Evolutionary conservation across 2,329 filamentous ascomycete species (phyloP).

Genomic region (Domatiomyces catenatus): DNA sequence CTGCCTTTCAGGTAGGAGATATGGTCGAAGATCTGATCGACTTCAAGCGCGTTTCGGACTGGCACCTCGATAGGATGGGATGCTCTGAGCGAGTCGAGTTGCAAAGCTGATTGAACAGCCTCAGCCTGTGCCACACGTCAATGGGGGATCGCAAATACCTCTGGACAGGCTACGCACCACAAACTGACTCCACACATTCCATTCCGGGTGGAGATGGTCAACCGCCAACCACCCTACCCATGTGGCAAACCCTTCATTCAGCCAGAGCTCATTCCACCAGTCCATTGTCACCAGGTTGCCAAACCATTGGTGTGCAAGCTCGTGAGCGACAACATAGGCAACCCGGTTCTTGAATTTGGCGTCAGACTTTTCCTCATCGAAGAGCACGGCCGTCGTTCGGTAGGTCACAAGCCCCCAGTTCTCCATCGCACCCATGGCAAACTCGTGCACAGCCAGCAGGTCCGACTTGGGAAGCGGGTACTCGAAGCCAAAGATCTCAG

Average conservation of each 20-base stretch:
- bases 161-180: conserved; percentile 47
- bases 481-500: conserved; percentile 79
- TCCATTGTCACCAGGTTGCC: conserved; percentile 88
- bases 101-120: conserved; percentile 80
- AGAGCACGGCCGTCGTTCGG: conserved; percentile 87
- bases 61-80: conserved; percentile 95
- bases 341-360: conserved; percentile 82
- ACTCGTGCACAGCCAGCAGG: conserved; percentile 81
- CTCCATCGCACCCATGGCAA: conserved; percentile 75
- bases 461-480: conserved; percentile 89
- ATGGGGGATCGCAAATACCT: conserved; percentile 34
- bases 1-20: conserved; percentile 96
- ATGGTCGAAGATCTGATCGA: conserved; percentile 94
- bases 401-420: conserved; percentile 97
- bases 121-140: conserved; percentile 48
- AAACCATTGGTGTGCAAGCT: conserved; percentile 93
- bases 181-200: conserved; percentile 96
- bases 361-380: conserved; percentile 83
- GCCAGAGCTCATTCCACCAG: conserved; percentile 89
- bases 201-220: conserved; percentile 85
- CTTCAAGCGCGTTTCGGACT: conserved; percentile 81
- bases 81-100: conserved; percentile 73
- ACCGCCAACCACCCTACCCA: conserved; percentile 95
- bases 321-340: conserved; percentile 95
- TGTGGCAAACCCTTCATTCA: conserved; percentile 93